Base-by-base conservation (phyloP, 78 protist genomes). In the Capsaspora owczarzaki region DNA sequence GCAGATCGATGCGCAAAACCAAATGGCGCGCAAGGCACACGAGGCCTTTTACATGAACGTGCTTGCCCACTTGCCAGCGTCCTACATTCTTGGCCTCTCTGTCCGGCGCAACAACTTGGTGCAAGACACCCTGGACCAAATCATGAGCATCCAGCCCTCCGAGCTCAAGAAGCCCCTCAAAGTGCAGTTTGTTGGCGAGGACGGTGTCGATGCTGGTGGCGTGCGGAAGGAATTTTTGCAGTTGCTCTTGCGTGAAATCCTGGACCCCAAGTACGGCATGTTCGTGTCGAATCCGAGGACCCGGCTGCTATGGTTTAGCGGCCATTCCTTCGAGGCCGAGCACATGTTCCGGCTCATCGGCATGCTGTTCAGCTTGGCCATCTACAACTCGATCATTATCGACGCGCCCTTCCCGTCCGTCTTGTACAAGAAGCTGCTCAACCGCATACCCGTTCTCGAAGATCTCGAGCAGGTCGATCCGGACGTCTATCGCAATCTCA, bases 171-270 rank as follows among this genome's bases (percentile, higher is more conserved):
- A 16, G 66, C 35, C 66, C 33, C 35, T 60, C 31, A 60, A 60
- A 3, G 66, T 60, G 31, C 6, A 60, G 66, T 60, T 60, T 16
- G 66, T 16, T 5, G 66, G 66, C 66, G 66, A 60, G 66, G 31
- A 60, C 43, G 99, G 98, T 43, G 82, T 96, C 25, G 99, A 97
- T 79, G 97, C 92, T 37, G 99, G 99, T 20, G 99, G 99, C 25
- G 91, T 96, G 42, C 86, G 82, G 86, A 93, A 95, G 81, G 99
- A 97, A 53, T 94, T 94, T 71, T 97, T 97, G 82, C 98, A 96
- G 86, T 83, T 97, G 35, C 49, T 96, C 56, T 72, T 95, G 27
- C 78, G 87, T 8, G 85, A 86, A 80, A 82, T 97, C 31, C 91
- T 97, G 61, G 95, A 93, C 78, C 90, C 95, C 0, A 42, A 68